Conservation (phyloP, 2,329 filamentous ascomycete genomes). For the Gnomoniopsis smithogilvyi region DNA sequence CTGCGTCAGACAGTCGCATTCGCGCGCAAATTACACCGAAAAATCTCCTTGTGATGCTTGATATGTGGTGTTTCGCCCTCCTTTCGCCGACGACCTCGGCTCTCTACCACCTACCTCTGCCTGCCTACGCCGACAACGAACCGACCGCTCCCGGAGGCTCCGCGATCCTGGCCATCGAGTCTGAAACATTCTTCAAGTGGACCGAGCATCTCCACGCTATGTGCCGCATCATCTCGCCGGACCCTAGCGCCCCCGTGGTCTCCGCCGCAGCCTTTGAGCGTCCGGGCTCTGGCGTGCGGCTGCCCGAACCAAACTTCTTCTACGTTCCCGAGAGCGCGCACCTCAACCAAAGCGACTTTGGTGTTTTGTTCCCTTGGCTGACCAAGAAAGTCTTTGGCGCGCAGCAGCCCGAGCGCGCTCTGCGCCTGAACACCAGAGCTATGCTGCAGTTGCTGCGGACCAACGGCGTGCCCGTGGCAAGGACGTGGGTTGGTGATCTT, state of each 20-base stretch:
- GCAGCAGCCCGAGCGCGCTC: slow-evolving; percentile 54
- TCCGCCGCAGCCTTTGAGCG: slow-evolving; percentile 38
- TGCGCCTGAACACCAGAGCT: slow-evolving; percentile 58
- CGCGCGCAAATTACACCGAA: slow-evolving; percentile 64
- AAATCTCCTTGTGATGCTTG: slow-evolving; percentile 67
- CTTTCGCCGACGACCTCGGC: slow-evolving; percentile 58
- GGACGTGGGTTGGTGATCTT: slow-evolving; percentile 48
- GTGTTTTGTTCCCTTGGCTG: slow-evolving; percentile 73
- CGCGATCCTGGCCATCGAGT: slow-evolving; percentile 68
- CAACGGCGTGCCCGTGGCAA: slow-evolving; percentile 45
- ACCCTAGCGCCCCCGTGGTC: slow-evolving; percentile 43
- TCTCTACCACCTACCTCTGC: slow-evolving; percentile 71
- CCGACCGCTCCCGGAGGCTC: slow-evolving; percentile 50
- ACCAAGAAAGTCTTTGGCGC: slow-evolving; percentile 56
- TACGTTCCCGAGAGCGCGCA: slow-evolving; percentile 74
- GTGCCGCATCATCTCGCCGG: slow-evolving; percentile 60
- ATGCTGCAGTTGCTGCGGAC: slow-evolving; percentile 53
- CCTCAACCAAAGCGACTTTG: slow-evolving; percentile 80
- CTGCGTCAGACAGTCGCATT: slow-evolving; percentile 52
- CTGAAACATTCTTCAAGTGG: slow-evolving; percentile 78
- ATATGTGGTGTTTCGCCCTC: slow-evolving; percentile 78
- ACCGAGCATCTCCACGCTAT: slow-evolving; percentile 66
- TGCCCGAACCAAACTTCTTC: slow-evolving; percentile 64
- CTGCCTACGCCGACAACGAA: slow-evolving; percentile 61
- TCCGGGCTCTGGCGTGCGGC: slow-evolving; percentile 35